These are phyloP conservation scores for Ramalina intermedia DNA, from an alignment of 495 filamentous ascomycete species.

Conservation along the genomic window DNA sequence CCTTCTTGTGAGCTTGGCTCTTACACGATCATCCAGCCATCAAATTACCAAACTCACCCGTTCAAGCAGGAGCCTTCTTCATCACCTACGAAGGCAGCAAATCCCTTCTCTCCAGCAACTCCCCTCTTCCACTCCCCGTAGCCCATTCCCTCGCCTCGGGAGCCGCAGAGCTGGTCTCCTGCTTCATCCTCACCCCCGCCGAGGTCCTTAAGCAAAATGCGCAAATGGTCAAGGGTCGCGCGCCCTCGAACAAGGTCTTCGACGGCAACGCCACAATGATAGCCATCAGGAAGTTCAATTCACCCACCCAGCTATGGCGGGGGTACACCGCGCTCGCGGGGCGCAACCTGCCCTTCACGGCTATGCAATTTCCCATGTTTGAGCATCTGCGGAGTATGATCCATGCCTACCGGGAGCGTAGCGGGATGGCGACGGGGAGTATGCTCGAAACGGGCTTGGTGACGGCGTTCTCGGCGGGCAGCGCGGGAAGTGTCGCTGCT, in stretches of 20 bases:
- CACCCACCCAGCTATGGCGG: conserved; percentile 50
- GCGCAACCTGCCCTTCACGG: conserved; percentile 74
- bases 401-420: conserved; percentile 21
- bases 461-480: conserved; percentile 54
- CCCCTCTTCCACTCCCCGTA: conserved; percentile 42
- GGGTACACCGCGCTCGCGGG: conserved; percentile 70
- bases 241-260: conserved; percentile 9
- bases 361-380: conserved; percentile 78
- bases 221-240: conserved; percentile 40
- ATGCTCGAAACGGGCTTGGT: conserved; percentile 49
- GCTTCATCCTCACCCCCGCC: conserved; percentile 72
- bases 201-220: conserved; percentile 92
- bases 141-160: conserved; percentile 60
- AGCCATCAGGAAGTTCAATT: conserved; percentile 38
- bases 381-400: conserved; percentile 43
- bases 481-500: conserved; percentile 55
- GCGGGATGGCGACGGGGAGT: conserved; percentile 10
- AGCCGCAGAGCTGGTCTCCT: conserved; percentile 64
- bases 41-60: background rate
- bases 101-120: conserved; percentile 31
- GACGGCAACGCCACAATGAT: conserved; percentile 32
- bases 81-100: conserved; percentile 73
- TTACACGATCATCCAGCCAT: background rate
- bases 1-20: conserved; percentile 49
- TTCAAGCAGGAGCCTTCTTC: conserved; percentile 72